Base-by-base conservation (phyloP, 352 stramenopile species). In the Aphanomyces euteiches region DNA sequence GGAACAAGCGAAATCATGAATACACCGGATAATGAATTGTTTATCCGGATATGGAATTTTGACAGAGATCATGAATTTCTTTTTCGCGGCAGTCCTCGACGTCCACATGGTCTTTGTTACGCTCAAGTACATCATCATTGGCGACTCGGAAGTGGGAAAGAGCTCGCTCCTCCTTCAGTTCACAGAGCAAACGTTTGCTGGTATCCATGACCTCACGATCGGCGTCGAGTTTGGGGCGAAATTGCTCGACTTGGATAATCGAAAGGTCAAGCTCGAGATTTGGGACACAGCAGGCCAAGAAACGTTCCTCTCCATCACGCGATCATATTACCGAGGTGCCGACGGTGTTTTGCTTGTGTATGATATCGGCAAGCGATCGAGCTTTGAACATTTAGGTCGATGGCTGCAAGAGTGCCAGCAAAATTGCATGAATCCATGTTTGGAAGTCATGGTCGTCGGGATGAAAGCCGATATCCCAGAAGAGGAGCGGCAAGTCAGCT, bases 261-360 rank as follows among this genome's bases (percentile, higher is more conserved):
- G 84, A 47, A 87, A 95, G 65, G 85, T 96, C 21, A 96, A 97
- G 76, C 82, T 96, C 34, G 85, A 96, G 81, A 97, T 97, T 48
- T 97, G 90, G 90, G 90, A 97, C 71, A 97, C 90, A 1, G 90
- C 90, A 15, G 90, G 90, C 3, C 89, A 96, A 73, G 90, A 97
- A 67, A 92, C 85, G 0, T 97, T 96, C 73, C 77, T 94, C 12
- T 92, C 85, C 38, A 95, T 97, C 66, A 97, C 90, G 47, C 78
- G 86, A 21, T 93, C 79, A 60, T 97, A 97, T 73, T 97, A 96
- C 65, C 81, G 90, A 6, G 88, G 88, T 41, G 87, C 88, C 6
- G 88, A 97, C 59, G 90, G 88, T 36, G 90, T 89, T 13, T 48
- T 97, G 63, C 76, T 97, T 3, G 89, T 96, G 41, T 97, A 93